A percentile compares a stretch with the other conserved stretches of the same genome.
phyloP scores from a whole-genome alignment of 2,329 filamentous ascomycete genomes.

The Ophiostoma triangulosporum region DNA sequence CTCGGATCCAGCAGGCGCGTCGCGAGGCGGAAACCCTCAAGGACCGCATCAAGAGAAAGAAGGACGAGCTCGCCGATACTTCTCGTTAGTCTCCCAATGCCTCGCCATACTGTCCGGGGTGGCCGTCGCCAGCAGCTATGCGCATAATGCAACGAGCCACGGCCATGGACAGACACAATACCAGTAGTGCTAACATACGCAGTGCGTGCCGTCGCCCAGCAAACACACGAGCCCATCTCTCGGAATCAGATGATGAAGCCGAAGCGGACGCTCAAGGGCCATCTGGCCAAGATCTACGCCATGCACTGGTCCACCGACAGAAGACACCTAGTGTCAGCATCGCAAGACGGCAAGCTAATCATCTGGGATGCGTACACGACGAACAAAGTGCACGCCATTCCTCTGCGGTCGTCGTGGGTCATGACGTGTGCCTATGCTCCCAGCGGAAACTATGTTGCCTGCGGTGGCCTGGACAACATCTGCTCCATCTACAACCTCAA shows the following conservation, averaged over 20 bases:
- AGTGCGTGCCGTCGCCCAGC: constrained; percentile 88
- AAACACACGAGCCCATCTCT: constrained; percentile 83
- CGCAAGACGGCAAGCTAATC: constrained; percentile 97
- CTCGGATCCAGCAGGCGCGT: constrained; percentile 80
- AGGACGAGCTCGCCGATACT: constrained; percentile 97
- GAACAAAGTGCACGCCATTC: constrained; percentile 98
- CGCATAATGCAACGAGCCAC: background rate
- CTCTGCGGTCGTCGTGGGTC: constrained; percentile 94
- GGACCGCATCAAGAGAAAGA: constrained; percentile 98
- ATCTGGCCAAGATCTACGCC: constrained; percentile 97
- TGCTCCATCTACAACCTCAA: constrained; percentile 99
- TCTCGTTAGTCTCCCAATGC: constrained; percentile 57
- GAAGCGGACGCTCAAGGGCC: constrained; percentile 90
- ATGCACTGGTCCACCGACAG: constrained; percentile 99
- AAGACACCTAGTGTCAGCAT: constrained; percentile 91
- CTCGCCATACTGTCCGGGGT: background rate
- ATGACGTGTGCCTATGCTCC: constrained; percentile 99
- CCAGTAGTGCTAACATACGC: constrained; percentile 8
- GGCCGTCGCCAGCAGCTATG: background rate
- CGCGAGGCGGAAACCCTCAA: constrained; percentile 96
- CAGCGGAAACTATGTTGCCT: constrained; percentile 95
- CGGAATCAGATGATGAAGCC: constrained; percentile 92
- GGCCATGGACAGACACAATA: background rate
- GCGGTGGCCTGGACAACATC: constrained; percentile 97
- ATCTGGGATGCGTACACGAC: constrained; percentile 99